Conservation (phyloP, 2,329 filamentous ascomycete genomes). For the Helotiales sp. region DNA sequence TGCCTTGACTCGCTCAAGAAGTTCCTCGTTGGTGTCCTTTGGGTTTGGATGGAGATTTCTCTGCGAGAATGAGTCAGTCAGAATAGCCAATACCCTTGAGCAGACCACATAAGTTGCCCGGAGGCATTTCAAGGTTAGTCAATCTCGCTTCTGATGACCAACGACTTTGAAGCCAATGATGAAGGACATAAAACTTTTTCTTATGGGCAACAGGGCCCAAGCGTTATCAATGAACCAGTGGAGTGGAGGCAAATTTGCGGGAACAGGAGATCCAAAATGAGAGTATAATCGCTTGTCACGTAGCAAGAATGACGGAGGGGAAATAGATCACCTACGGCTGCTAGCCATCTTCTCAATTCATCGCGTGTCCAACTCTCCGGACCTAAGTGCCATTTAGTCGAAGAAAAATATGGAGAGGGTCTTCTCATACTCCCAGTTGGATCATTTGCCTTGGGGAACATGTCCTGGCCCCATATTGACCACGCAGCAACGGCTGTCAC, state of each 20-base stretch:
- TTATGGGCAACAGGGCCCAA: too few relatives aligned
- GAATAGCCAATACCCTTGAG: not conserved
- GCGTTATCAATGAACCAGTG: too few relatives aligned
- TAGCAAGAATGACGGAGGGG: not conserved
- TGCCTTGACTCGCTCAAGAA: slow-evolving; percentile 68
- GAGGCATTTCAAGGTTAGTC: too few relatives aligned
- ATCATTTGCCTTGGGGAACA: slow-evolving; percentile 75
- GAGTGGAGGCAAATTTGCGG: too few relatives aligned
- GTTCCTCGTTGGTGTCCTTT: slow-evolving; percentile 59
- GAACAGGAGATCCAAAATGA: too few relatives aligned
- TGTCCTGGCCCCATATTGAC: slow-evolving; percentile 78
- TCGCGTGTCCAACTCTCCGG: slow-evolving; percentile 74
- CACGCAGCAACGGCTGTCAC: slow-evolving; percentile 80
- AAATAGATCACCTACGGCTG: slow-evolving; percentile 58
- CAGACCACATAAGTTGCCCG: too few relatives aligned
- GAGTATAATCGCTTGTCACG: too few relatives aligned
- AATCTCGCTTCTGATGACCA: too few relatives aligned
- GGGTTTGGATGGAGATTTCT: slow-evolving; percentile 61
- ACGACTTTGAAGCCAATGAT: too few relatives aligned
- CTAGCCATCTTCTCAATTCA: slow-evolving; percentile 80
- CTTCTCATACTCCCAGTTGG: slow-evolving; percentile 67
- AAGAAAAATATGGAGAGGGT: not conserved
- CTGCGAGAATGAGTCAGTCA: slow-evolving; percentile 40
- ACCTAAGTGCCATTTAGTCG: slow-evolving; percentile 42
- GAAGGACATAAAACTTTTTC: too few relatives aligned